Evolutionary conservation across 148 eudicot genomes (phyloP).

Genomic region (Nepenthes mirabilis): DNA sequence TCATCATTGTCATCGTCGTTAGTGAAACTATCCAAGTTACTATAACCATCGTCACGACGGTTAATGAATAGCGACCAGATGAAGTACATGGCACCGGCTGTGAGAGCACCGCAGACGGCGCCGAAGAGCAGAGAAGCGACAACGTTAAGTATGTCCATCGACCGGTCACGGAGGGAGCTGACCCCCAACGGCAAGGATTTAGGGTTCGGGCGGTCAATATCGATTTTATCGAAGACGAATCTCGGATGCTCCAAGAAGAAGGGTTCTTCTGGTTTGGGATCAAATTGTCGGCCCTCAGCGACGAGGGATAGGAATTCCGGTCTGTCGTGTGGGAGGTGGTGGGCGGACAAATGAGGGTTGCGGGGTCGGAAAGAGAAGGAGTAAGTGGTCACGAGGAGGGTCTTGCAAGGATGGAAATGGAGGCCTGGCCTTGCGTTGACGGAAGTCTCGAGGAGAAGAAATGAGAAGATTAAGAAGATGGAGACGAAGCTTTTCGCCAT

Average conservation of each 20-base stretch:
- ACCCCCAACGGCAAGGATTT: constrained; percentile 14
- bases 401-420: constrained; percentile 36
- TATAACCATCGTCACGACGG: constrained; percentile 15
- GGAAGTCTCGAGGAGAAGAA: constrained; percentile 10
- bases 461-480: constrained; percentile 19
- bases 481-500: neutral
- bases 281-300: constrained; percentile 11
- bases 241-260: neutral
- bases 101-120: constrained; percentile 72
- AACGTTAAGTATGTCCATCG: constrained; percentile 54
- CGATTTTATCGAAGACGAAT: constrained; percentile 4
- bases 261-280: constrained; percentile 6
- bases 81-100: constrained; percentile 57
- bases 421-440: constrained; percentile 33
- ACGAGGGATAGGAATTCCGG: constrained; percentile 31
- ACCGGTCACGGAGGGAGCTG: constrained; percentile 37
- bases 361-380: constrained; percentile 19
- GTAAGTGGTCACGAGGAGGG: constrained; percentile 37
- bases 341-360: constrained; percentile 13
- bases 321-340: constrained; percentile 7
- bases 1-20: constrained; percentile 25
- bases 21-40: constrained; percentile 18
- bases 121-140: constrained; percentile 67
- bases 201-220: neutral
- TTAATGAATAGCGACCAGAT: constrained; percentile 47